A percentile compares a stretch with the other conserved stretches of the same genome.
Conservation (phyloP, 139 green algal genomes). For the Edaphochlamys debaryana region DNA sequence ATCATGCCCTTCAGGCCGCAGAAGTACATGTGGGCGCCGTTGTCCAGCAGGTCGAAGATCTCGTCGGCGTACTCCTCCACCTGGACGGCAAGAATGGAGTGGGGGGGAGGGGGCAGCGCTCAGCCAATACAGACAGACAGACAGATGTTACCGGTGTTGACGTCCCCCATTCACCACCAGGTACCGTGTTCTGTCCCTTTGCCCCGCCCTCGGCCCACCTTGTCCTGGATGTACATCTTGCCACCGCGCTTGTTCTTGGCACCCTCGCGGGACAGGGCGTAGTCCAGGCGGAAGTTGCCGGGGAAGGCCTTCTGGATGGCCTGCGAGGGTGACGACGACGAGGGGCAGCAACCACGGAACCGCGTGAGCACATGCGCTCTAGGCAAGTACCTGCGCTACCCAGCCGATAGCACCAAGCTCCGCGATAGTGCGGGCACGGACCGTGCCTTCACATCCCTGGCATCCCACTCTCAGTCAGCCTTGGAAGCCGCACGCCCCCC, state of each 20-base stretch:
- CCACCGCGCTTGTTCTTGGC: constrained; percentile 89
- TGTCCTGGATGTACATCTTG: constrained; percentile 98
- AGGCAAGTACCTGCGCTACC: too few relatives aligned
- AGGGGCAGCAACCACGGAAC: not conserved
- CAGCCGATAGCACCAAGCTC: too few relatives aligned
- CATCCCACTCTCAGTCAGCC: too few relatives aligned
- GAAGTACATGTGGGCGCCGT: constrained; percentile 99
- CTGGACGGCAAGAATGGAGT: constrained; percentile 81
- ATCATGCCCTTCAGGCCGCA: constrained; percentile 99
- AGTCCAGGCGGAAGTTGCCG: constrained; percentile 96
- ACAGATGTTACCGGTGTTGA: not conserved
- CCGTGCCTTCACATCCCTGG: too few relatives aligned
- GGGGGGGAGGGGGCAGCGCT: not conserved
- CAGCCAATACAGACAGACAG: too few relatives aligned
- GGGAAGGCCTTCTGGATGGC: constrained; percentile 23
- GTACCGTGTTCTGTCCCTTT: too few relatives aligned
- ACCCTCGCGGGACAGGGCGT: constrained; percentile 96
- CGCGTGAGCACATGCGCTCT: too few relatives aligned
- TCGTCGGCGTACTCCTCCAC: constrained; percentile 98
- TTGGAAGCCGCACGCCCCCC: too few relatives aligned
- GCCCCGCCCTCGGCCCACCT: too few relatives aligned
- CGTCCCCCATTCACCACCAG: not conserved
- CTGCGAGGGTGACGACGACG: too few relatives aligned
- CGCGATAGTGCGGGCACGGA: too few relatives aligned
- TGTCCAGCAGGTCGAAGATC: constrained; percentile 95